A percentile compares a stretch with the other conserved stretches of the same genome.
phyloP scores from a whole-genome alignment of 208 protist genomes.

The Entamoeba dispar region DNA sequence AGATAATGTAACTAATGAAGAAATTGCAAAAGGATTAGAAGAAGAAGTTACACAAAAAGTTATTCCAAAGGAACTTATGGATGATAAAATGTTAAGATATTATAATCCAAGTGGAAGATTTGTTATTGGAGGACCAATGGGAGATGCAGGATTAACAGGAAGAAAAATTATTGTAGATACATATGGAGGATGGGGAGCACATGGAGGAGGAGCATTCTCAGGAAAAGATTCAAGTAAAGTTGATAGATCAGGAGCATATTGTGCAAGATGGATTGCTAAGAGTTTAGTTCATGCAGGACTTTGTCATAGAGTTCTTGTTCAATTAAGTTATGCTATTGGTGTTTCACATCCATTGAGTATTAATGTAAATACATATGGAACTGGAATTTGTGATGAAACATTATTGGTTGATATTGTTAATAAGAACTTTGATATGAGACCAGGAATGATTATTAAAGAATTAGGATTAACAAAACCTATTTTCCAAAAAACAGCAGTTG shows the following conservation, averaged over 20 bases:
- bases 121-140: conserved; percentile 91
- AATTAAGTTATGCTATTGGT: conserved; percentile 96
- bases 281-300: conserved; percentile 77
- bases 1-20: conserved; percentile 69
- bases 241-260: conserved; percentile 93
- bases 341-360: conserved; percentile 82
- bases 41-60: neutral
- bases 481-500: conserved; percentile 77
- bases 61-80: conserved; percentile 67
- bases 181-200: conserved; percentile 96
- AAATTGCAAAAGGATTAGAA: conserved; percentile 42
- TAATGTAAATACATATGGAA: conserved; percentile 91
- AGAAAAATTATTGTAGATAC: conserved; percentile 99
- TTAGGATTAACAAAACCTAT: conserved; percentile 76
- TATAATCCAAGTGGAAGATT: conserved; percentile 95
- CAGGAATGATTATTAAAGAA: conserved; percentile 78
- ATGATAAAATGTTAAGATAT: conserved; percentile 79
- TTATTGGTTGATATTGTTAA: conserved; percentile 67
- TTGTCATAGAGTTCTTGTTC: conserved; percentile 69
- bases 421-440: conserved; percentile 90
- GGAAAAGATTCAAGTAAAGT: conserved; percentile 99
- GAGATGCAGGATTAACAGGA: conserved; percentile 94
- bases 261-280: conserved; percentile 93
- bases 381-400: conserved; percentile 42
- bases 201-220: conserved; percentile 94